Evolutionary conservation across 495 filamentous ascomycete genomes (phyloP), one percentile per base, ranked within the genome.

Genomic region (Talaromyces nanjingensis): DNA sequence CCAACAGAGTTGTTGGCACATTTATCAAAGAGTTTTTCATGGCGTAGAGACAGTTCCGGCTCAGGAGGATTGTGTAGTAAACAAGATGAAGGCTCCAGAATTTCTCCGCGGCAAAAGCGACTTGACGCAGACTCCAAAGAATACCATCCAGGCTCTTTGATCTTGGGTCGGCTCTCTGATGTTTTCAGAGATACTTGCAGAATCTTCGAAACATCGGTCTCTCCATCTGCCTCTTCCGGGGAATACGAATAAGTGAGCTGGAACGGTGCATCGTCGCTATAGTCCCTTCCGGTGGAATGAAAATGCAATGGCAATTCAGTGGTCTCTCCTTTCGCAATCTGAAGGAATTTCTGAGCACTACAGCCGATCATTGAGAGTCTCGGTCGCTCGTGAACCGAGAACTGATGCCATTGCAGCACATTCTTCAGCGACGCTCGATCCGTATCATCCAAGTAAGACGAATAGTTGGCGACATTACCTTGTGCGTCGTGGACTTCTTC

Each of bases 1-100:
- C 94, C 94, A 65, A 98, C 89, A 0, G 93, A 91, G 68, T 91
- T 96, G 57, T 92, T 90, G 45, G 92, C 93, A 74, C 94, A 98
- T 67, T 93, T 96, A 71, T 98, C 94, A 45, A 88, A 87, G 34
- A 98, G 90, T 67, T 91, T 88, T 67, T 96, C 89, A 2, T 86
- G 75, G 49, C 79, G 82, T 42, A 98, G 77, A 5, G 83, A 76
- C 61, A 98, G 66, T 39, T 87, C 85, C 27, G 94, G 94, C 75
- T 97, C 87, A 0, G 93, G 90, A 16, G 94, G 94, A 66, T 97
- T 97, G 45, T 91, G 83, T 57, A 98, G 76, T 61, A 96, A 78
- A 71, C 92, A 98, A 27, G 92, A 91, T 4, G 94, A 89, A 27
- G 94, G 94, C 71, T 97, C 94, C 65, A 93, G 79, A 3, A 98